Conservation (phyloP, 208 protist species). For the Acanthamoeba triangularis region DNA sequence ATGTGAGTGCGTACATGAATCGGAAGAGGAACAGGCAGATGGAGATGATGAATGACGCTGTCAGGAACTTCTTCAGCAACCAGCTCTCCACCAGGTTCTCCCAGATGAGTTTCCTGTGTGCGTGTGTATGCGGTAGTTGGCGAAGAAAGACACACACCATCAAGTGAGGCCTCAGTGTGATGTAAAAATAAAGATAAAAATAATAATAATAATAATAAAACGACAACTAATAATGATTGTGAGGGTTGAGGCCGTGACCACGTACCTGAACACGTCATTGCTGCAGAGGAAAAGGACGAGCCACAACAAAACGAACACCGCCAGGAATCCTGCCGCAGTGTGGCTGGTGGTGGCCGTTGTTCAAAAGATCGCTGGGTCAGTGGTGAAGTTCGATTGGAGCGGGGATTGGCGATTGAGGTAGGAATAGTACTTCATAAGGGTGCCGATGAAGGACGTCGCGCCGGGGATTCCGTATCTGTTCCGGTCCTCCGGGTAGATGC, state of each 20-base stretch:
- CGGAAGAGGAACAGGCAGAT: constrained; percentile 66
- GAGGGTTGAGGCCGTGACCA: neutral
- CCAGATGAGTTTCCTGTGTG: neutral
- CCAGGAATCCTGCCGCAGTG: constrained; percentile 35
- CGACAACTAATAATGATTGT: too few relatives aligned
- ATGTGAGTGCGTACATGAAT: neutral
- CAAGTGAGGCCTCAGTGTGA: too few relatives aligned
- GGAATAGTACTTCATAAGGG: neutral
- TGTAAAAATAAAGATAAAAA: too few relatives aligned
- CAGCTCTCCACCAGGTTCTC: constrained; percentile 9
- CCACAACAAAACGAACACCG: constrained; percentile 3
- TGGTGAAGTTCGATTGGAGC: neutral
- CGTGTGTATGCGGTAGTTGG: too few relatives aligned
- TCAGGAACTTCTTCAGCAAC: constrained; percentile 11
- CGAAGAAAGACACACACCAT: too few relatives aligned
- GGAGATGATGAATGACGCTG: constrained; percentile 28
- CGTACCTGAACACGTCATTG: constrained; percentile 14
- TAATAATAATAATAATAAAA: too few relatives aligned
- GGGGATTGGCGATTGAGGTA: neutral
- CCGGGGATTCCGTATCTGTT: neutral
- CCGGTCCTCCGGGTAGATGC: constrained; percentile 8
- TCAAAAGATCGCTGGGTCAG: neutral
- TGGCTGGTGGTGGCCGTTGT: neutral
- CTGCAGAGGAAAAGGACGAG: neutral
- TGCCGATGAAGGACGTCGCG: constrained; percentile 48